Base-by-base conservation (phyloP, 1,139 yeast genomes). In the Saccharomycopsis hybrid region DNA sequence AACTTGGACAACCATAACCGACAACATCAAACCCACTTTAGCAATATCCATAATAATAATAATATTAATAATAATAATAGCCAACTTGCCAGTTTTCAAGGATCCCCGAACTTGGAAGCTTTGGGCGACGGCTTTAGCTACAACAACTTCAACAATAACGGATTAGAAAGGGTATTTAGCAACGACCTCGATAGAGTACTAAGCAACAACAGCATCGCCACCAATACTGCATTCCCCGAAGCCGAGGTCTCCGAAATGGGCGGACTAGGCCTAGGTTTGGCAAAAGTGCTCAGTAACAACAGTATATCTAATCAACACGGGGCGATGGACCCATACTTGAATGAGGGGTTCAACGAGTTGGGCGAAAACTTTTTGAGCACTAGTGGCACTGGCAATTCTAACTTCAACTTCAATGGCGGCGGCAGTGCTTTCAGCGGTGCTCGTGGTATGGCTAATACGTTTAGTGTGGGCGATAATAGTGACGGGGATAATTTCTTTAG, bases 251-350 rank as follows among this genome's bases (percentile, higher is more conserved):
- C 18, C 18, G 18, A 18, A 18, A 18, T 18, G 18, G 18, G 18
- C 18, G 18, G 18, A 18, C 18, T 18, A 18, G 18, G 18, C 18
- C 18, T 43, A 11, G 46, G 46, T 11, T 32, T 44, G 32, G 32
- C 24, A 37, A 27, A 39, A 27, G 40, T 44, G n/a, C 39, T 44
- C 7, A 44, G 47, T 25, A 44, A 36, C 42, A 44, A 44, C 13
- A 44, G 47, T 27, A 31, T 33, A 3, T 35, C 41, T 9, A 29
- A 29, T 11, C 44, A 42, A 24, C 28, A 44, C 30, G 11, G 11
- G 11, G 18, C 18, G 18, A 7, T 11, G 5, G 41, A 44, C 13
- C 47, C 41, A 11, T 44, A 35, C 24, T 5, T 24, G 5, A 42
- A 44, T 11, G 40, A 36, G 11, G 29, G 35, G 18, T 44, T 44